Evolutionary conservation across 345 rosid genomes (phyloP), one percentile per base, ranked within the genome.

Genomic region (Microcos paniculata): DNA sequence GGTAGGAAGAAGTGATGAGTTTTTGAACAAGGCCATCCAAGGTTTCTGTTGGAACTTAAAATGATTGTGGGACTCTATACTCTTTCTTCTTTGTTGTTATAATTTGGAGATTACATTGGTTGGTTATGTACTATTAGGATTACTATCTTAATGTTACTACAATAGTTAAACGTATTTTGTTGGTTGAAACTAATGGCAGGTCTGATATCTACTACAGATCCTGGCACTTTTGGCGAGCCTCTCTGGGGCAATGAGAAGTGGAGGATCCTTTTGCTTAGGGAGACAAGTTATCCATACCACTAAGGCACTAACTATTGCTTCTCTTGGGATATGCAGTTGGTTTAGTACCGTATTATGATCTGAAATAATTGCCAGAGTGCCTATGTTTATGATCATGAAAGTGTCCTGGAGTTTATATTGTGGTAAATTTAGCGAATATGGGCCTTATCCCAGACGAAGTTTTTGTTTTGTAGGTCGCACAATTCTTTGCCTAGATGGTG

Each of bases 1-100:
- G 98, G 96, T 72, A 87, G 93, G 88, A 91, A 88, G 92, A 84
- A 91, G 88, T 93, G 85, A 86, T 52, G 42, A 61, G 68, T 43
- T 79, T 33, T 67, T 71, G 45, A 24, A 62, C 66, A 71, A 40
- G 68, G 65, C 55, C 10, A 30, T 78, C 53, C 61, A 73, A 68
- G 80, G 78, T 78, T 80, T 48, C 56, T 51, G 62, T 19, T 40
- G 77, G 70, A 65, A 63, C 62, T 70, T 71, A 33, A 62, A 62
- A 48, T 62, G 24, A 73, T 31, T 58, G 62, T 58, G 70, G 70
- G 51, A 65, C 63, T 63, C 48, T 40, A 12, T 55, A 4, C 19
- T 68, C 33, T 13, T 18, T 62, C 40, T n/a, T 76, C 28, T 24
- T 62, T 69, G 73, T 42, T 62, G 52, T 30, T 59, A 62, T 49